Conservation (phyloP, 2,329 filamentous ascomycete genomes). For the Incumbomyces delicatus region DNA sequence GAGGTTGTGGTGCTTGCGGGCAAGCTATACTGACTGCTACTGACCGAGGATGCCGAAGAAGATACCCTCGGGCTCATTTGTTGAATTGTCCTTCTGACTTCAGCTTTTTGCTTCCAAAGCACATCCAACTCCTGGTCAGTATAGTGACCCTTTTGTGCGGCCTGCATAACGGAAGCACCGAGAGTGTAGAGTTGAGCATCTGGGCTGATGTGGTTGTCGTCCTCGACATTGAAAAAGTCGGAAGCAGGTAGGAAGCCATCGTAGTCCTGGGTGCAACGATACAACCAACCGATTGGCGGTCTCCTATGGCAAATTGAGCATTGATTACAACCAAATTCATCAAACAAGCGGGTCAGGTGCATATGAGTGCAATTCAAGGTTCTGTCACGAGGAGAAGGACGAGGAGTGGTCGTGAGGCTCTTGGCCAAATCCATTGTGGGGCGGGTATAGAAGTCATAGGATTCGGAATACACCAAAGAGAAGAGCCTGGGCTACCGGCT, state of each 20-base stretch:
- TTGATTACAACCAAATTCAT: conserved; percentile 33
- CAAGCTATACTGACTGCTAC: conserved; percentile 13
- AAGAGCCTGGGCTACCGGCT: no score
- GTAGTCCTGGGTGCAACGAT: conserved; percentile 59
- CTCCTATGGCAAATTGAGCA: conserved; percentile 51
- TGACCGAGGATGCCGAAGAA: conserved; percentile 11
- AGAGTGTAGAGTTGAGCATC: conserved; percentile 21
- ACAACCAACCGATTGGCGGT: conserved; percentile 60
- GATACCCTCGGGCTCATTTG: conserved; percentile 11
- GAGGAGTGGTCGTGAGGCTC: neutral
- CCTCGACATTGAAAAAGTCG: conserved; percentile 11
- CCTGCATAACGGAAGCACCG: conserved; percentile 32
- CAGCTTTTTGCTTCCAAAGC: conserved; percentile 33
- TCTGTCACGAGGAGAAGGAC: conserved; percentile 2
- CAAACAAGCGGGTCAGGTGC: conserved; percentile 55
- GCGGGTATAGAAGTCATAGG: no score
- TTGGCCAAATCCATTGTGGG: neutral
- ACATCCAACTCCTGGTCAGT: conserved; percentile 31
- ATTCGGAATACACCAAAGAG: no score
- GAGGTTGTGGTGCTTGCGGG: conserved; percentile 22
- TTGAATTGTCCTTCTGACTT: conserved; percentile 23
- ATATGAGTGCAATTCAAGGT: conserved; percentile 52
- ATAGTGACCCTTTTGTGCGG: conserved; percentile 34
- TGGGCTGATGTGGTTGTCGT: conserved; percentile 3
- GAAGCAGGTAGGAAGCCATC: conserved; percentile 34